These are phyloP conservation scores for Nemania sp. DNA, from an alignment of 2,329 filamentous ascomycete genomes.

Conservation along the genomic window DNA sequence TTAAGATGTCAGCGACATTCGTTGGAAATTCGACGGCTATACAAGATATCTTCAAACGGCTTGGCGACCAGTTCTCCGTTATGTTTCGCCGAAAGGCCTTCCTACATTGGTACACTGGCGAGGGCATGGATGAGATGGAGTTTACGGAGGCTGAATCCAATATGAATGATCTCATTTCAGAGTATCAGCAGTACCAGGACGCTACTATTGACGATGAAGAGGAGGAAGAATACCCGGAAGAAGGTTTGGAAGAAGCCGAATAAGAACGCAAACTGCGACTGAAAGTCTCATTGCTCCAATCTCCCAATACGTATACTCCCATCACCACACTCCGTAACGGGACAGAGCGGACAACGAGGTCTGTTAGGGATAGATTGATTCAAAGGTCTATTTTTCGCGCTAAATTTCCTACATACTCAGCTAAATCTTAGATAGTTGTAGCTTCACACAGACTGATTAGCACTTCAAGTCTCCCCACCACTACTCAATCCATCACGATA, in stretches of 20 bases:
- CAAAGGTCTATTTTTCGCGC: no score
- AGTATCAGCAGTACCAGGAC: conserved; percentile 99
- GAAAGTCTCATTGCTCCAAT: no score
- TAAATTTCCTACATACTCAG: no score
- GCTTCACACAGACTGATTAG: no score
- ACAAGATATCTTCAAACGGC: conserved; percentile 99
- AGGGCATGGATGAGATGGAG: conserved; percentile 99
- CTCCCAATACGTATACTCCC: no score
- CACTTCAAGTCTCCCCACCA: no score
- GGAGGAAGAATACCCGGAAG: conserved; percentile 95
- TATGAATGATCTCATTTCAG: conserved; percentile 99
- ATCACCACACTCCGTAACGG: no score
- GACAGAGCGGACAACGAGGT: no score
- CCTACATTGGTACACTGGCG: conserved; percentile 99
- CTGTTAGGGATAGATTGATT: no score
- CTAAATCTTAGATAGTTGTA: no score
- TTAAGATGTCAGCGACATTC: conserved; percentile 99
- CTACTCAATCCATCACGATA: no score
- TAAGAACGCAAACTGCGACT: no score
- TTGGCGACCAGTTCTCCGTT: conserved; percentile 99
- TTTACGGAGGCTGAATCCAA: conserved; percentile 99
- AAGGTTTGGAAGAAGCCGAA: conserved; percentile 78
- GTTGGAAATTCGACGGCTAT: conserved; percentile 99
- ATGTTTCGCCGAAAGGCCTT: conserved; percentile 99
- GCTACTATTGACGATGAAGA: conserved; percentile 90